Percentiles rank a stretch among this genome's conserved stretches.
phyloP scores from a whole-genome alignment of 495 filamentous ascomycete species.

The Oidiodendron maius region DNA sequence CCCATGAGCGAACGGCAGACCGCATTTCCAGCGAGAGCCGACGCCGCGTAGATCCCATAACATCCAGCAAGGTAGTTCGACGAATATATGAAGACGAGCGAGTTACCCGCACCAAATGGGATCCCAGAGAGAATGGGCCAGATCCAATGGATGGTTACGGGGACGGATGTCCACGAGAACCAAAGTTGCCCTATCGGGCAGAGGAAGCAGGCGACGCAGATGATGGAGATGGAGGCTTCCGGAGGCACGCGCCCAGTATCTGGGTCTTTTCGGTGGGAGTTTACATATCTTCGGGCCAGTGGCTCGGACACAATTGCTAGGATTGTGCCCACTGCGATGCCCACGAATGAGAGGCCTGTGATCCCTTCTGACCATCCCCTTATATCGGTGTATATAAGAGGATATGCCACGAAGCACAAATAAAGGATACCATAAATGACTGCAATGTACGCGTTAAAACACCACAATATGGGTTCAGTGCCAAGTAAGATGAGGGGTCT shows the following conservation, averaged over 20 bases:
- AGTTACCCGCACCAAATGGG: conserved; percentile 74
- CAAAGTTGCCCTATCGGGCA: conserved; percentile 67
- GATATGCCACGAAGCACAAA: conserved; percentile 79
- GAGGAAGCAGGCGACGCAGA: conserved; percentile 63
- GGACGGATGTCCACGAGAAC: conserved; percentile 78
- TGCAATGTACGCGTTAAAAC: conserved; percentile 71
- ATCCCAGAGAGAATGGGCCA: conserved; percentile 70
- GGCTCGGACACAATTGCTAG: conserved; percentile 63
- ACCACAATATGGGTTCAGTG: conserved; percentile 81
- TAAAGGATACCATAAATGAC: conserved; percentile 69
- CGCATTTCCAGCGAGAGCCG: conserved; percentile 70
- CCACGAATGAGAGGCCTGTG: conserved; percentile 71
- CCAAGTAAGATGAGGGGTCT: conserved; percentile 73
- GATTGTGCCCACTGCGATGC: conserved; percentile 73
- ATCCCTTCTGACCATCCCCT: conserved; percentile 72
- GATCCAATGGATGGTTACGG: conserved; percentile 67
- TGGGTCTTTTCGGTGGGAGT: conserved; percentile 61
- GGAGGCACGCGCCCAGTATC: conserved; percentile 60
- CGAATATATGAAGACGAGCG: conserved; percentile 72
- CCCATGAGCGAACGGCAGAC: conserved; percentile 64
- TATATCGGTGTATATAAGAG: conserved; percentile 65
- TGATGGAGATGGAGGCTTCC: conserved; percentile 67
- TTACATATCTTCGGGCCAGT: conserved; percentile 65
- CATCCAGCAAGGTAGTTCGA: conserved; percentile 70
- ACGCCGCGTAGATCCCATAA: conserved; percentile 75